Base-by-base conservation (phyloP, 2,329 filamentous ascomycete genomes). In the Alternaria ethzedia region DNA sequence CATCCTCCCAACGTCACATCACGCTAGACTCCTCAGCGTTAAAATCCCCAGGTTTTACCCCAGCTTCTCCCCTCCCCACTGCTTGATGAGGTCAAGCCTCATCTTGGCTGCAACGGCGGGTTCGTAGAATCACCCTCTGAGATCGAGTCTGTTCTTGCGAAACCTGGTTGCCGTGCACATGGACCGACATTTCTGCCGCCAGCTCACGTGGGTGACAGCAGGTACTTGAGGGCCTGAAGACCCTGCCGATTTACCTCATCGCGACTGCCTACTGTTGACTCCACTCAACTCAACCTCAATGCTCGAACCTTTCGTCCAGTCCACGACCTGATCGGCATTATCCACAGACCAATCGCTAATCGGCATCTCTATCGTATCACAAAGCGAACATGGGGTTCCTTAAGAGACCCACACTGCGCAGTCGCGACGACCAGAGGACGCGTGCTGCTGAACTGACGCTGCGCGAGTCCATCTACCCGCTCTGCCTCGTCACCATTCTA, bases 381-480 rank as follows among this genome's bases (percentile, higher is more conserved):
- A 20, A 41, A 23, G 32, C 28, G 36, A 71, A 12, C 8, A 78
- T 78, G 76, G 69, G 64, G 4, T 74, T 79, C 58, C 77, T 79
- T 63, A 72, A 74, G 60, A 73, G 59, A 54, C 69, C 70, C 17
- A 71, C 67, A 25, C 66, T 79, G 45, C 76, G 73, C 59, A 71
- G 70, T 47, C 72, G 75, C 59, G 76, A 79, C 57, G 79, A 82
- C 59, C 78, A 82, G 71, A 80, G 85, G 57, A 88, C 86, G 4
- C 83, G 80, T 21, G 86, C 86, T 20, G 83, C 86, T n/a, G 85
- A 91, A 76, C 82, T 93, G 65, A 91, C 89, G 0, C 76, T 92
- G 28, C 83, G 88, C 56, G 84, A 91, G 72, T 92, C 90, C 12
- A 83, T 93, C 57, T 86, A 86, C 69, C 91, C 90, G 4, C 84